phyloP scores from a whole-genome alignment of 176 grass and related monocot species.

The Paspalum vaginatum region DNA sequence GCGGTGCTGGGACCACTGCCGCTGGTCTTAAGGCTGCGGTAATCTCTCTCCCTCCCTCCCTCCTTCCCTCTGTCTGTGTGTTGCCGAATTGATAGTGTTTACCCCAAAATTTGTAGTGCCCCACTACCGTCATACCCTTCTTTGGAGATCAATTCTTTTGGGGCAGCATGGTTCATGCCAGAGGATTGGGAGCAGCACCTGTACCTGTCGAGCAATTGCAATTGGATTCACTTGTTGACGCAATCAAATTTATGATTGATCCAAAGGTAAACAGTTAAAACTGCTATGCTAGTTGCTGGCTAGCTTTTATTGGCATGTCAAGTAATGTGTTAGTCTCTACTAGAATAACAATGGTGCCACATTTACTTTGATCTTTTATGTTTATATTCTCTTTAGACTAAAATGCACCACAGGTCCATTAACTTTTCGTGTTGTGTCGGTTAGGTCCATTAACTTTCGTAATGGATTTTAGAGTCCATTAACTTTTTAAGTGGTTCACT shows the following conservation, averaged over 20 bases:
- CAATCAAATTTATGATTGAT: slow-evolving; percentile 80
- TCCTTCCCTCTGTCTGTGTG: not conserved
- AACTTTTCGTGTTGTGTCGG: too few relatives aligned
- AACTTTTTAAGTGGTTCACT: too few relatives aligned
- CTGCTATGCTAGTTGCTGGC: not conserved
- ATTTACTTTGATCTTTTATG: not conserved
- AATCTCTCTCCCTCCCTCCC: slow-evolving; percentile 14
- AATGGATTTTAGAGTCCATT: too few relatives aligned
- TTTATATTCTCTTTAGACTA: not conserved
- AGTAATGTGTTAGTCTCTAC: not conserved
- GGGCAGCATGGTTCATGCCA: slow-evolving; percentile 68
- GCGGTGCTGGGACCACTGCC: slow-evolving; percentile 81
- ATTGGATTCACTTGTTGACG: slow-evolving; percentile 55
- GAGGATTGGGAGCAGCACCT: slow-evolving; percentile 65
- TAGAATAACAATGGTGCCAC: not conserved
- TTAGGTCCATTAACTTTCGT: too few relatives aligned
- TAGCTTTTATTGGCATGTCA: not conserved
- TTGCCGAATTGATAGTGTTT: not conserved
- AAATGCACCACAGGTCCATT: too few relatives aligned
- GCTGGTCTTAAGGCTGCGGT: slow-evolving; percentile 72
- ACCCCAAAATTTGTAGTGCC: slow-evolving; percentile 56
- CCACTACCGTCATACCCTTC: slow-evolving; percentile 76
- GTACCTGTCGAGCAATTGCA: slow-evolving; percentile 70
- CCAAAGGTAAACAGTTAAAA: slow-evolving; percentile 52
- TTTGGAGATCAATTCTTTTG: slow-evolving; percentile 87